These are phyloP conservation scores for Anastatica hierochuntica DNA, from an alignment of 345 rosid genomes.

Conservation along the genomic window DNA sequence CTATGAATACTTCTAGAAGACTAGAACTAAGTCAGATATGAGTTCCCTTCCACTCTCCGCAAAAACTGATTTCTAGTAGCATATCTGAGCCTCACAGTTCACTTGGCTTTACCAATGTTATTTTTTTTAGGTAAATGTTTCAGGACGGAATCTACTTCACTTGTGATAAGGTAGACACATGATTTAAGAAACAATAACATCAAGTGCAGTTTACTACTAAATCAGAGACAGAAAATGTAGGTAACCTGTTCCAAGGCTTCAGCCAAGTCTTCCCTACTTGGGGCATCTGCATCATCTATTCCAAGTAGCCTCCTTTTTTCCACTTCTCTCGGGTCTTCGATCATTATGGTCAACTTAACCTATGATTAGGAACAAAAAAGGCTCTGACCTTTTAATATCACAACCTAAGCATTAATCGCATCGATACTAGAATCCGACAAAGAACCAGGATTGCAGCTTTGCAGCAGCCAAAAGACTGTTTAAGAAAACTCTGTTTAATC, in stretches of 20 bases:
- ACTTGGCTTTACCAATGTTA: not conserved
- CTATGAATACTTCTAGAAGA: not conserved
- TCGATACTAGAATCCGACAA: not conserved
- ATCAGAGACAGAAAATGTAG: constrained; percentile 7
- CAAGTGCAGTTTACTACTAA: not conserved
- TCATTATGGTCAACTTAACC: constrained; percentile 76
- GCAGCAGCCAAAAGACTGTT: not conserved
- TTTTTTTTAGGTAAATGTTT: not conserved
- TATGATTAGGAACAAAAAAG: constrained; percentile 16
- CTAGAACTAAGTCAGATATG: not conserved
- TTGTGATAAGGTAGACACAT: not conserved
- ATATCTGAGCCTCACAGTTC: not conserved
- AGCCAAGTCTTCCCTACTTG: constrained; percentile 77
- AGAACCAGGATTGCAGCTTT: not conserved
- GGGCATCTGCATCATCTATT: constrained; percentile 63
- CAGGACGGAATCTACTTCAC: not conserved
- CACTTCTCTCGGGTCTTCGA: constrained; percentile 86
- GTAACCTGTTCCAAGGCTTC: constrained; percentile 65
- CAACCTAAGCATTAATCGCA: not conserved
- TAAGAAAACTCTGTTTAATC: not conserved
- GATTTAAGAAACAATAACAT: not conserved
- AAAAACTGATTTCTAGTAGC: not conserved
- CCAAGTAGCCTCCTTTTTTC: constrained; percentile 85
- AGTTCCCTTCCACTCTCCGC: not conserved
- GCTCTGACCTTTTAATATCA: not conserved